Base-by-base conservation (phyloP, 2,329 filamentous ascomycete species). In the Thelonectria rubi region DNA sequence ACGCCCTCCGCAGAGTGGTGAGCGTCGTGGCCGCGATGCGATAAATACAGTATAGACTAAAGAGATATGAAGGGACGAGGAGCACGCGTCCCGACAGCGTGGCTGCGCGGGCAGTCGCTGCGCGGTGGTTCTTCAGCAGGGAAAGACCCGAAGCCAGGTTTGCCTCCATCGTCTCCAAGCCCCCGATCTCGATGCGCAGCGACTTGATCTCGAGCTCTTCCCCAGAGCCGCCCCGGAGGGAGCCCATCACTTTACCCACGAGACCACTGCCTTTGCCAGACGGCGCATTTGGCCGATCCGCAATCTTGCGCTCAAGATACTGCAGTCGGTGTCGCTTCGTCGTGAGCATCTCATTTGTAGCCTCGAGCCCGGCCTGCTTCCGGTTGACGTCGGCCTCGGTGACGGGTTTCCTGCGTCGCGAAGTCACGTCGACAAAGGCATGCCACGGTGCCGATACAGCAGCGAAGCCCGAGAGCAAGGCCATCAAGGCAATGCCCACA, bases 361-460 rank as follows among this genome's bases (percentile, higher is more conserved):
- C 90, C 62, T 92, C 88, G 3, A 96, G 80, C 0, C 92, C 93
- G 2, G 89, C 88, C 74, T 93, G 88, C 74, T 94, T 95, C 51
- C 93, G 85, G 50, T 86, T 81, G 49, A 97, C 84, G 67, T 94
- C 91, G 10, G 86, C 82, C 52, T 96, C 92, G 0, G 89, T 89
- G 17, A 93, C 86, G 3, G 86, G 86, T 30, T 85, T 82, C 52
- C 79, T 80, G 49, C 75, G 75, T 32, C 78, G 76, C 10, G 77
- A 73, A 47, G 86, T 80, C 40, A 84, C 86, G 30, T 88, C 87
- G 21, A 88, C 85, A 76, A 96, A 92, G 1, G 87, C 92, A 72
- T 96, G 91, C 92, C 93, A 97, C 1, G 93, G 88, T 1, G 91
- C 90, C 21, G 91, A 94, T 34, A 96, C 91, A n/a, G 92, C 92